A percentile compares a stretch with the other conserved stretches of the same genome.
Conservation (phyloP, 805 yeast genomes). For the Millerozyma acaciae region DNA sequence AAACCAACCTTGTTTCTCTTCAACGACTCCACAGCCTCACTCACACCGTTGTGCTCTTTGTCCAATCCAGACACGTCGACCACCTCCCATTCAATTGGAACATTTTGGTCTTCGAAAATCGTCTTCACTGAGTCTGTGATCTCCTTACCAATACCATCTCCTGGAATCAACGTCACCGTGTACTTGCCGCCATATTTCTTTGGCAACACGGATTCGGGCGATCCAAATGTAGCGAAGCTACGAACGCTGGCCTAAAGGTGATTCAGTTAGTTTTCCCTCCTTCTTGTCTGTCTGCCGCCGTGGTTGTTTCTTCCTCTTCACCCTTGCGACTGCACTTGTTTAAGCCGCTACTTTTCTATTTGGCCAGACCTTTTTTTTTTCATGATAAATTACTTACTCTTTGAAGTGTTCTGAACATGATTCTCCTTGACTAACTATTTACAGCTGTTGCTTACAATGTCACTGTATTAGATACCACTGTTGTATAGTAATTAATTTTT, state of each 20-base stretch:
- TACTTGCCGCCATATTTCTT: slow-evolving; percentile 93
- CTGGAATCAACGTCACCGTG: slow-evolving; percentile 93
- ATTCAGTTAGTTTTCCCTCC: slow-evolving; percentile 23
- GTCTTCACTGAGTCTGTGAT: slow-evolving; percentile 90
- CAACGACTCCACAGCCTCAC: slow-evolving; percentile 83
- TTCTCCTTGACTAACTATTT: not conserved
- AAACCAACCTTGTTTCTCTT: slow-evolving; percentile 96
- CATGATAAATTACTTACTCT: slow-evolving; percentile 19
- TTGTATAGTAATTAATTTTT: not conserved
- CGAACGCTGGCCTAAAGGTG: slow-evolving; percentile 29
- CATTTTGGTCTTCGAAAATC: slow-evolving; percentile 79
- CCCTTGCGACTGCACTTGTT: not conserved
- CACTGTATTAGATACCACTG: too few relatives aligned
- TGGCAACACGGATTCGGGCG: slow-evolving; percentile 66
- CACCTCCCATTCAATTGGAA: slow-evolving; percentile 91
- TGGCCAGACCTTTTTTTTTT: too few relatives aligned
- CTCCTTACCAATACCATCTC: slow-evolving; percentile 98
- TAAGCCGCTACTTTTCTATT: not conserved
- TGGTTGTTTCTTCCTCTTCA: not conserved
- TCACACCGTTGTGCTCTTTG: slow-evolving; percentile 63
- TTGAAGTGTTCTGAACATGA: slow-evolving; percentile 9
- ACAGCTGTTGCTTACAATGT: not conserved
- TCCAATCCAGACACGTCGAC: slow-evolving; percentile 45
- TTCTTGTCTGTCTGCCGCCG: not conserved
- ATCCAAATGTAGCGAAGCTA: slow-evolving; percentile 53